Base-by-base conservation (phyloP, 148 eudicot species). In the Selenicereus undatus region DNA sequence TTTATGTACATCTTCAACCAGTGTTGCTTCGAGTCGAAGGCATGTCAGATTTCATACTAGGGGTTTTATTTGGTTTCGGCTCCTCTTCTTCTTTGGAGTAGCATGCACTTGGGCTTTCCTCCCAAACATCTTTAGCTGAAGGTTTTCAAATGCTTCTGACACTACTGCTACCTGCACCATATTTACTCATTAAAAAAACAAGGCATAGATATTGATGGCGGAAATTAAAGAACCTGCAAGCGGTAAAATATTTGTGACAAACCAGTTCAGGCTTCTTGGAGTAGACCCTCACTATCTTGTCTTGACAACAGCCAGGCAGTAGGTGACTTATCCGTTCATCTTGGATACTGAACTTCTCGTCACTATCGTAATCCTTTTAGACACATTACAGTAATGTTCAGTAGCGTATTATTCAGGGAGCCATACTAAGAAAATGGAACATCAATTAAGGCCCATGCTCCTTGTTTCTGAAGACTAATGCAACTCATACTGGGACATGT, bases 211-310 rank as follows among this genome's bases (percentile, higher is more conserved):
- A 36, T 36, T 72, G 70, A 36, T 70, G 20, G 21, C 1, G 22
- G 36, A 58, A 48, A 78, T 11, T 26, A 39, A 17, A 27, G 16
- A 13, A n/a, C 18, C 14, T 74, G 0, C 16, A 60, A 39, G 27
- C 8, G 24, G 11, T n/a, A 20, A 56, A 56, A 71, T 42, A 54
- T 17, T 24, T 3, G 52, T 77, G 12, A 84, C 90, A 10, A 22
- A 92, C 97, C 91, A 88, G 85, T 76, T 88, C 89, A 43, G 97
- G 89, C 83, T 93, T 89, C 85, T 95, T 93, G 50, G 97, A 80
- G 84, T 95, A 95, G 65, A 95, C 98, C 81, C 95, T 89, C 43
- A 95, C 95, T 32, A 95, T 93, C 88, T 84, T 80, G 82, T 93
- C 97, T 77, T 90, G 92, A 80, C 86, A 88, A 84, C 80, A 86